Conservation (phyloP, 2,329 filamentous ascomycete genomes). For the Diatrype stigma region DNA sequence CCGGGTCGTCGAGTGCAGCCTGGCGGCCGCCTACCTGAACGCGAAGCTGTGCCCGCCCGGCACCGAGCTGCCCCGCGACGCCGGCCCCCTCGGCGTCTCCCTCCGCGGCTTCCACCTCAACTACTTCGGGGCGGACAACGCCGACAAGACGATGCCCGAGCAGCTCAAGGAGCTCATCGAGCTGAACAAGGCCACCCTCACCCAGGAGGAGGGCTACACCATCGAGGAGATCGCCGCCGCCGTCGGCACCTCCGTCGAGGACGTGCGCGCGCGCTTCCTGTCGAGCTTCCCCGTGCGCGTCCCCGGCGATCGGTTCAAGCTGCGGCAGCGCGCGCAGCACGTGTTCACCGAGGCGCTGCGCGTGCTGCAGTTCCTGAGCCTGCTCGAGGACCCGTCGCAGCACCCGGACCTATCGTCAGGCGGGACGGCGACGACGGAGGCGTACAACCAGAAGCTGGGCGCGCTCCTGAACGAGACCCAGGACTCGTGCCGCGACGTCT, state of each 20-base stretch:
- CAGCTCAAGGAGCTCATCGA: constrained; percentile 72
- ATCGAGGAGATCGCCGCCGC: constrained; percentile 75
- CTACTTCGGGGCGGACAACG: constrained; percentile 60
- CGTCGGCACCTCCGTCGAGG: constrained; percentile 63
- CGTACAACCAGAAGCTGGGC: constrained; percentile 67
- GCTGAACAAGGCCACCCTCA: constrained; percentile 66
- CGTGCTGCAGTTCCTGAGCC: constrained; percentile 75
- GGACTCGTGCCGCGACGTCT: constrained; percentile 77
- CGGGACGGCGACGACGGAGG: constrained; percentile 44
- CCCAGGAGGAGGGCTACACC: constrained; percentile 79
- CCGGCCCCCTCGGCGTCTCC: constrained; percentile 76
- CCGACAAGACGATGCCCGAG: constrained; percentile 45
- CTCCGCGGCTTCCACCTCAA: constrained; percentile 83
- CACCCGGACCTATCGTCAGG: constrained; percentile 28
- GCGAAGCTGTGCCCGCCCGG: constrained; percentile 52
- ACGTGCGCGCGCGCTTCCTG: constrained; percentile 75
- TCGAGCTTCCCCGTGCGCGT: constrained; percentile 87
- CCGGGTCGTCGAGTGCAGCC: constrained; percentile 88
- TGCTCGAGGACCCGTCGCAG: constrained; percentile 57
- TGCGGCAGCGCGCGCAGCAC: constrained; percentile 83
- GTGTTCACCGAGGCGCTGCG: constrained; percentile 87
- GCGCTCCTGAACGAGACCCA: constrained; percentile 87
- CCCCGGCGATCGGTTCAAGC: constrained; percentile 79
- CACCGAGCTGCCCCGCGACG: constrained; percentile 67
- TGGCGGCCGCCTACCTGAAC: constrained; percentile 71